Evolutionary conservation across 257 asterid genomes (phyloP).

Genomic region (Solanum piurae): DNA sequence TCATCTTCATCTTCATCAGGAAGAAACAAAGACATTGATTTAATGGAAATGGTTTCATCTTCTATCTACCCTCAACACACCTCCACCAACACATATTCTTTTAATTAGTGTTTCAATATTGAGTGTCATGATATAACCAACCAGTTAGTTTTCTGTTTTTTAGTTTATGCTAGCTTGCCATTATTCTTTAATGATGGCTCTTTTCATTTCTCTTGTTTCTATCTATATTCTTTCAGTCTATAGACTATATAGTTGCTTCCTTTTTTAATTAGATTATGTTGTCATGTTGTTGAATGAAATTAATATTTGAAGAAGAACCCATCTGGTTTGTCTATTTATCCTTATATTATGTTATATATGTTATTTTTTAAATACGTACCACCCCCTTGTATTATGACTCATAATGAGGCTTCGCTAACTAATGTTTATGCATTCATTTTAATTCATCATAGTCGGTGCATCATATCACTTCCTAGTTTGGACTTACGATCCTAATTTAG

Average conservation of each 20-base stretch:
- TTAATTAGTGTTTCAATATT: background rate
- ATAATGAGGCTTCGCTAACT: background rate
- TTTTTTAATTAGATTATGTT: background rate
- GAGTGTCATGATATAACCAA: background rate
- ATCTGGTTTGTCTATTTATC: background rate
- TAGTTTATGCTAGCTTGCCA: background rate
- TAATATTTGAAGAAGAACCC: background rate
- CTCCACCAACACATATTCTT: background rate
- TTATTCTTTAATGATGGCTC: background rate
- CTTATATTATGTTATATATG: background rate
- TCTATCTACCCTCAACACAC: background rate
- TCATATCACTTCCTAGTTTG: background rate
- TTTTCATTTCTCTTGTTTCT: background rate
- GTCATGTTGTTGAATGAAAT: background rate
- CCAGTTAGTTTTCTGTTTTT: constrained; percentile 11
- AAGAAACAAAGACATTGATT: constrained; percentile 8
- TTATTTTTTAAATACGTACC: background rate
- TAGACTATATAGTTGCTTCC: background rate
- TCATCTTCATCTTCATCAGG: background rate
- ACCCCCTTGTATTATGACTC: background rate
- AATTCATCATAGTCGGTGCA: background rate
- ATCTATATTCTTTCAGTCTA: background rate
- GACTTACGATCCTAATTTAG: background rate
- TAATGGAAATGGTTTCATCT: constrained; percentile 17
- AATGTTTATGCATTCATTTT: background rate